Evolutionary conservation across 225 moss, liverwort and hornwort genomes (phyloP).

Genomic region (Pleurozium schreberi): DNA sequence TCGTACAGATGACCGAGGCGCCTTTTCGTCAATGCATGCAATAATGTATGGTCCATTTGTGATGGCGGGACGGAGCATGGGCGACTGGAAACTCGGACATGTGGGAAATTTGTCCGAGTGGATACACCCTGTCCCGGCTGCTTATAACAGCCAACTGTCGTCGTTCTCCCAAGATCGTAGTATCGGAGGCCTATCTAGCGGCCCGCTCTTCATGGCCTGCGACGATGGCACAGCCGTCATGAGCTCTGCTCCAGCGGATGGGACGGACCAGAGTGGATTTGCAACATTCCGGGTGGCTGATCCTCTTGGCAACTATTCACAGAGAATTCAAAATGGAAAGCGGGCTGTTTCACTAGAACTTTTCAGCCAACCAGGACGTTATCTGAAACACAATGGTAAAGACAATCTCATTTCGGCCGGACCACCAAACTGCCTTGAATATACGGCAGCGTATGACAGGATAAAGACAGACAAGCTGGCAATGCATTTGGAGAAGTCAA

Average conservation of each 20-base stretch:
- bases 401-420: constrained; percentile 30
- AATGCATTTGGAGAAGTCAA: not conserved
- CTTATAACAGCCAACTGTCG: constrained; percentile 34
- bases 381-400: constrained; percentile 57
- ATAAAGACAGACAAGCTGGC: not conserved
- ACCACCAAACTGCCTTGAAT: constrained; percentile 4
- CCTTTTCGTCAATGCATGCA: constrained; percentile 56
- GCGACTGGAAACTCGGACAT: constrained; percentile 48
- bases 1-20: constrained; percentile 57
- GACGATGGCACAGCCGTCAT: constrained; percentile 24
- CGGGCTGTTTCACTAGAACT: constrained; percentile 55
- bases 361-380: constrained; percentile 65
- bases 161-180: constrained; percentile 52
- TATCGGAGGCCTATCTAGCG: not conserved
- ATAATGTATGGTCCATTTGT: constrained; percentile 80
- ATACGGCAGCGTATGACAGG: not conserved
- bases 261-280: constrained; percentile 58
- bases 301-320: not conserved
- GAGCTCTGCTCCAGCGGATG: constrained; percentile 42
- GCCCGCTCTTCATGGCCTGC: constrained; percentile 17
- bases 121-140: constrained; percentile 52
- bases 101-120: constrained; percentile 34
- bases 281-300: constrained; percentile 55
- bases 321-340: not conserved
- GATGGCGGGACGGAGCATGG: constrained; percentile 67